Evolutionary conservation across 805 yeast genomes (phyloP), one percentile per base, ranked within the genome.

Genomic region (Priceomyces melissophilus): DNA sequence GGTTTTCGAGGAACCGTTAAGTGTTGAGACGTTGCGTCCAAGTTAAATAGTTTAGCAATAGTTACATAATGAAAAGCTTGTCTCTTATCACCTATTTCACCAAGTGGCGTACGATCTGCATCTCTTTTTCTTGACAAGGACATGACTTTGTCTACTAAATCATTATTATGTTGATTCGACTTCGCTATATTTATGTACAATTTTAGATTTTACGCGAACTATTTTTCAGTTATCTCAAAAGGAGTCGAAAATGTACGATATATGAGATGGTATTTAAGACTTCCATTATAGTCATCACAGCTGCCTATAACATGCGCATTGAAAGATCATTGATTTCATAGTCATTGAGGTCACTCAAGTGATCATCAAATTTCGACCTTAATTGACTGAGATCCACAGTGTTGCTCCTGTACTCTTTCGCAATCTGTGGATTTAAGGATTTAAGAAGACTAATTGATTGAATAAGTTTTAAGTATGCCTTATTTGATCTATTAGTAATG

Each of bases 391-490:
- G 43, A 16, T 43, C 43, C 25, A 35, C 46, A 33, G 36, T 39
- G 33, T 44, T 56, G 20, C 36, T 45, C 30, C 43, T 48, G 42
- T 55, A 42, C 4, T 31, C 35, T 40, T 44, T 51, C 4, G 64
- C 64, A 1, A 49, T 42, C n/a, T 37, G 32, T 1, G 50, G 43
- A 35, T 61, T 63, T 13, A 61, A 43, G n/a, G 46, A 44, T 9
- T 45, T 47, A 39, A 68, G 47, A 25, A 69, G 44, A 27, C 59
- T 55, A 10, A 67, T 44, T 4, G 65, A 58, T 43, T 65, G 69
- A 1, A 37, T 26, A 23, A 64, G 52, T 44, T 57, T 60, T 23
- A 48, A 40, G 41, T 49, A 63, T 4, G 39, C 48, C 25, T 44
- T 41, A 44, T 67, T 66, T 14, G 34, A 40, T 3, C 35, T 34